phyloP scores from a whole-genome alignment of 2,329 filamentous ascomycete genomes.

The Aureobasidium mangrovei region DNA sequence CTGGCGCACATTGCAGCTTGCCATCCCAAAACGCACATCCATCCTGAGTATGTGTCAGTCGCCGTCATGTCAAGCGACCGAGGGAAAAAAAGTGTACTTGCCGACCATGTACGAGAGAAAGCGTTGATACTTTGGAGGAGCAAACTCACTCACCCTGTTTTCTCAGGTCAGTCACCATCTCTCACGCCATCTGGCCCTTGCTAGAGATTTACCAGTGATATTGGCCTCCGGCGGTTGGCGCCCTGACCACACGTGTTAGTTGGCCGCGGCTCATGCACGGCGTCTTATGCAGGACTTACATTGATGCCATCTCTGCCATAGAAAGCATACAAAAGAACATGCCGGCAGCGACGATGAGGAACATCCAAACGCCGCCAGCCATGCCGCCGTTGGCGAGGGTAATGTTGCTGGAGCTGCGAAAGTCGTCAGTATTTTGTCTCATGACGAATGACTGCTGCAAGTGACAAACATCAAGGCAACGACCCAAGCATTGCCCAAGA shows the following conservation, averaged over 20 bases:
- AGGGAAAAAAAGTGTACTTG: not conserved
- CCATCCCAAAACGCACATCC: constrained; percentile 13
- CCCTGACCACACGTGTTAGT: constrained; percentile 9
- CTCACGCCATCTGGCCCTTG: not conserved
- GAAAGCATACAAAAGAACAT: constrained; percentile 20
- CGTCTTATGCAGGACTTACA: constrained; percentile 16
- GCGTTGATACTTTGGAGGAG: constrained; percentile 6
- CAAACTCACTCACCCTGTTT: constrained; percentile 12
- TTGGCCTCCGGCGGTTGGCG: constrained; percentile 18
- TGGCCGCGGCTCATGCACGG: not conserved
- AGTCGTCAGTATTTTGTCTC: constrained; percentile 40
- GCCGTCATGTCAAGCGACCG: not conserved
- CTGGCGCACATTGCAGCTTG: constrained; percentile 9
- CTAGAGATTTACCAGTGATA: constrained; percentile 8
- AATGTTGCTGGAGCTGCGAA: constrained; percentile 40
- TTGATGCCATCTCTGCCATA: constrained; percentile 28
- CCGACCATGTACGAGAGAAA: constrained; percentile 13
- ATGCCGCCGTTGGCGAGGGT: constrained; percentile 30
- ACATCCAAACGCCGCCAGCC: constrained; percentile 23
- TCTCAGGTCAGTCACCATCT: not conserved
- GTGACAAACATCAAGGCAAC: constrained; percentile 8
- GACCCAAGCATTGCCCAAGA: constrained; percentile 12
- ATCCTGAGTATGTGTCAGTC: not conserved
- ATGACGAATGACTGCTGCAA: not conserved
- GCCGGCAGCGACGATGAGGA: constrained; percentile 21